These are phyloP conservation scores for Boletus eberwhitei DNA, from an alignment of 768 basidiomycete genomes.

Conservation along the genomic window DNA sequence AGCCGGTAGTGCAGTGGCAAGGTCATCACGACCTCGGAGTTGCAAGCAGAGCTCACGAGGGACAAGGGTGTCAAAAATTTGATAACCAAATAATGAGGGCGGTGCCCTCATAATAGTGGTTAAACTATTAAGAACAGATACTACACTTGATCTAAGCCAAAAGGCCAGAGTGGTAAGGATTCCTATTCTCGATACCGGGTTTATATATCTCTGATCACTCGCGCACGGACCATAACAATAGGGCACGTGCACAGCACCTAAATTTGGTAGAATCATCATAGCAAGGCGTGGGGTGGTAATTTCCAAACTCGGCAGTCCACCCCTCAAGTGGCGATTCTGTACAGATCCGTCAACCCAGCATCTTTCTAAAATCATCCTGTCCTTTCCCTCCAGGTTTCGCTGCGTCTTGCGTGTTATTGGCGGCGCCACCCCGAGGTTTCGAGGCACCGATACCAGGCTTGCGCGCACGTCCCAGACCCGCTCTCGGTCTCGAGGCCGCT, in stretches of 20 bases:
- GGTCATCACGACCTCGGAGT: slow-evolving; percentile 37
- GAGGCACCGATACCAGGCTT: slow-evolving; percentile 31
- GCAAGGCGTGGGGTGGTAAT: no score
- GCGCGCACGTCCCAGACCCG: slow-evolving; percentile 62
- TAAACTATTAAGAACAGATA: slow-evolving; percentile 68
- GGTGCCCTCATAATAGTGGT: slow-evolving; percentile 57
- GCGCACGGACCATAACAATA: slow-evolving; percentile 9
- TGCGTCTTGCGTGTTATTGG: slow-evolving; percentile 4
- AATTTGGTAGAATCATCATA: not conserved
- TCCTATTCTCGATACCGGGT: not conserved
- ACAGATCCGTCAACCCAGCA: slow-evolving; percentile 45
- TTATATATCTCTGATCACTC: not conserved
- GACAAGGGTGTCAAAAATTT: slow-evolving; percentile 32
- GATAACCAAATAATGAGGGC: slow-evolving; percentile 55
- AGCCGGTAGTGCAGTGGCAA: slow-evolving; percentile 41
- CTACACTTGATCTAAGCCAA: slow-evolving; percentile 78
- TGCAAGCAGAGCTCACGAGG: slow-evolving; percentile 40
- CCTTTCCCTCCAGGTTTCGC: slow-evolving; percentile 26
- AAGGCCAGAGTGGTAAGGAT: slow-evolving; percentile 41
- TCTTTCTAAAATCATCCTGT: slow-evolving; percentile 85
- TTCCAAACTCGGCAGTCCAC: no score
- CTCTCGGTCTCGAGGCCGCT: slow-evolving; percentile 63
- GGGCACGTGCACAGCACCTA: not conserved
- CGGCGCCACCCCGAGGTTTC: slow-evolving; percentile 15
- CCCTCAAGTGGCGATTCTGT: no score